A percentile compares a stretch with the other conserved stretches of the same genome.
phyloP scores from a whole-genome alignment of 2,329 filamentous ascomycete genomes.

The Monosporascus sp. region DNA sequence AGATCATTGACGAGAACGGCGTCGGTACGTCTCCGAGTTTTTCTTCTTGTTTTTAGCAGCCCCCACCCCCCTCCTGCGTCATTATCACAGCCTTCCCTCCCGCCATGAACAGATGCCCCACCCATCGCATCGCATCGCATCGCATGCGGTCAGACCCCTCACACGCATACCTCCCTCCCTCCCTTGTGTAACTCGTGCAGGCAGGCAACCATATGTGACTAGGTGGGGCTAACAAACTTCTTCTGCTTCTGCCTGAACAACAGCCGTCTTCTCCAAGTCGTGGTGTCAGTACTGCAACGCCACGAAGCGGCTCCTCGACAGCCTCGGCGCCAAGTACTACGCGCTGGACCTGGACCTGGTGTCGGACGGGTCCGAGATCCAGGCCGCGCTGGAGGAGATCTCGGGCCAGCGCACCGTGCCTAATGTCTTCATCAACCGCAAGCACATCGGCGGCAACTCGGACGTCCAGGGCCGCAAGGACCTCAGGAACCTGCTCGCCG shows the following conservation, averaged over 20 bases:
- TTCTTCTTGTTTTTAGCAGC: background rate
- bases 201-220: no score
- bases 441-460: slow-evolving; percentile 96
- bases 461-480: slow-evolving; percentile 68
- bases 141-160: no score
- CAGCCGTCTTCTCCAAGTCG: slow-evolving; percentile 93
- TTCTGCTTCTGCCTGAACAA: background rate
- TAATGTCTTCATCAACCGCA: slow-evolving; percentile 85
- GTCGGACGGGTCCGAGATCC: slow-evolving; percentile 74
- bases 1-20: slow-evolving; percentile 82
- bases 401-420: slow-evolving; percentile 84
- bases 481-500: slow-evolving; percentile 59
- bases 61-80: slow-evolving; percentile 1
- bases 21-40: slow-evolving; percentile 56
- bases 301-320: slow-evolving; percentile 69
- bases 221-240: slow-evolving; percentile 7
- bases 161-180: no score
- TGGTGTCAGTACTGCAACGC: slow-evolving; percentile 91
- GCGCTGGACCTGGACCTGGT: slow-evolving; percentile 80
- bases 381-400: slow-evolving; percentile 75
- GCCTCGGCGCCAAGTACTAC: slow-evolving; percentile 66
- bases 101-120: background rate
- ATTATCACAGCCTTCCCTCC: background rate
- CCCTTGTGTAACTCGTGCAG: no score
- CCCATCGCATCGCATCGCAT: background rate